A percentile compares a stretch with the other conserved stretches of the same genome.
These are phyloP conservation scores for Durio zibethinus DNA, from an alignment of 345 rosid genomes.

Conservation along the genomic window DNA sequence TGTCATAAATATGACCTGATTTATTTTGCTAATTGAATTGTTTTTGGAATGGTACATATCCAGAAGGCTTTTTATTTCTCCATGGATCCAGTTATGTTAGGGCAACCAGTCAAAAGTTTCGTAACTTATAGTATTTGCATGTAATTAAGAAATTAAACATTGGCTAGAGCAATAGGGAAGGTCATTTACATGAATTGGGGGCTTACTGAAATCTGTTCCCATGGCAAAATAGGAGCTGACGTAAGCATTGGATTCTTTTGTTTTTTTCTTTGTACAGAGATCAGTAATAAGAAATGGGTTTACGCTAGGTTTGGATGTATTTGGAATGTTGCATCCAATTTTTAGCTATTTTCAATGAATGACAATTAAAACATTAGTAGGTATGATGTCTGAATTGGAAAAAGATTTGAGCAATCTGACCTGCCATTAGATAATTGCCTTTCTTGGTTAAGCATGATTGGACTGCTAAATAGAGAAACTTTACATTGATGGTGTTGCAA, in stretches of 20 bases:
- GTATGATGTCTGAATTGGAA: background rate
- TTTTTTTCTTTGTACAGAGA: background rate
- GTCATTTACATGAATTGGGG: background rate
- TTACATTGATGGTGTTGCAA: background rate
- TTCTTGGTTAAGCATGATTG: background rate
- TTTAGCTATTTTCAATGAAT: conserved; percentile 1
- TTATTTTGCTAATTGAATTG: background rate
- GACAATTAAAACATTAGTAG: background rate
- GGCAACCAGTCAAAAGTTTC: background rate
- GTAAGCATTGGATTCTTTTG: background rate
- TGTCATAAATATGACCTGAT: background rate
- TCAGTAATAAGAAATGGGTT: background rate
- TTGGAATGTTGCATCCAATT: background rate
- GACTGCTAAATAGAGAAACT: background rate
- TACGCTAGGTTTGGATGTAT: background rate
- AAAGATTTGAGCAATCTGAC: background rate
- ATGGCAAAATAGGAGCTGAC: background rate
- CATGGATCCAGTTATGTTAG: background rate
- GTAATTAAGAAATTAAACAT: conserved; percentile 5
- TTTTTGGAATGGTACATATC: background rate
- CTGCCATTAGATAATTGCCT: background rate
- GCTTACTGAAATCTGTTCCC: background rate
- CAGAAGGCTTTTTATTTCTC: background rate
- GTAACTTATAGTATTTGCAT: background rate
- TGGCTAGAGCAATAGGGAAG: background rate